Base-by-base conservation (phyloP, 345 rosid genomes). In the Salix exigua region DNA sequence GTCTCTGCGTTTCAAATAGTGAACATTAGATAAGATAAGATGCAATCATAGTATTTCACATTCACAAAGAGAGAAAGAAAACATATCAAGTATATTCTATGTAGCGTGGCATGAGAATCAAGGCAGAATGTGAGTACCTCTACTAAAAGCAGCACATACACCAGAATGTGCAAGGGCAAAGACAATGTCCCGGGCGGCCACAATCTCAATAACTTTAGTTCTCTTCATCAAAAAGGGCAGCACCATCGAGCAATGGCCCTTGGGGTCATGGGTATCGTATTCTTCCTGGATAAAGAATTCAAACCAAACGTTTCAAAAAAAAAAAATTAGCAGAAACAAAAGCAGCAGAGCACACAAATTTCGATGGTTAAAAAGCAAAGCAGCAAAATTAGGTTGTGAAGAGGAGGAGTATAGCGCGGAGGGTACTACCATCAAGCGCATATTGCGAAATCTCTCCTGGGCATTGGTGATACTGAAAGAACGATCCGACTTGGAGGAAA, bases 91-190 rank as follows among this genome's bases (percentile, higher is more conserved):
- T 48, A 2, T 42, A 42, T 42, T 42, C 46, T 11, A 42, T 42
- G 46, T 42, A 42, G 13, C 46, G 2, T 42, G 46, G 10, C 46
- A 42, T 42, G 46, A 42, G 46, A 42, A 42, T 42, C 1, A 42
- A 42, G 46, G 13, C 46, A 42, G 46, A 42, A 42, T 37, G 68
- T 61, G 8, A 11, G 17, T 73, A 94, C 99, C 99, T 91, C 99
- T 83, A 78, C 98, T 91, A 72, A 94, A 94, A 73, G 95, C 91
- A 6, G 97, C 97, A 68, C 98, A 92, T 11, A 92, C 91, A 80
- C 97, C 98, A 26, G 97, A 96, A 76, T 93, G 98, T 9, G 95
- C 94, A 82, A 96, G 99, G 26, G 97, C 99, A 82, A 96, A 96
- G 44, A 96, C 92, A 66, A 96, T 93, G 78, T 91, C 97, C 9